Conservation (phyloP, 768 basidiomycete genomes). For the Kondoa malvinella region DNA sequence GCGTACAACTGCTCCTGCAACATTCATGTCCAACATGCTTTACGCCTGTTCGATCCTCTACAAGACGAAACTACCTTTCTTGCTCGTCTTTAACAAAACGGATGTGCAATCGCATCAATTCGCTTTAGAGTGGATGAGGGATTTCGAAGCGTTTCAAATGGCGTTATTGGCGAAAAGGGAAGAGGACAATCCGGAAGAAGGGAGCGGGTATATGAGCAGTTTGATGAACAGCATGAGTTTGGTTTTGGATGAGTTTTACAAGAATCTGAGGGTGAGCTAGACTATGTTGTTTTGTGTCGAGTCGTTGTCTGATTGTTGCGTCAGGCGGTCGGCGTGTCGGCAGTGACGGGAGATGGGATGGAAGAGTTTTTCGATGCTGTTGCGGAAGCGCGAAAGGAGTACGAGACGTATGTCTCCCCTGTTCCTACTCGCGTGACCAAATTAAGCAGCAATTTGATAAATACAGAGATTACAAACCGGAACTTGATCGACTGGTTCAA, state of each 20-base stretch:
- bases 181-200: constrained; percentile 44
- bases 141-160: constrained; percentile 86
- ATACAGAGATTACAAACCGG: constrained; percentile 73
- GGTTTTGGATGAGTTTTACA: constrained; percentile 95
- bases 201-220: constrained; percentile 94
- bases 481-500: constrained; percentile 49
- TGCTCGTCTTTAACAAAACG: constrained; percentile 96
- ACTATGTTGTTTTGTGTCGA: too few relatives aligned
- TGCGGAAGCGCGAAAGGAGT: constrained; percentile 68
- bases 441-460: neutral
- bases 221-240: constrained; percentile 98
- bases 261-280: constrained; percentile 61
- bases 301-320: constrained; percentile 6
- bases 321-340: constrained; percentile 94
- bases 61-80: constrained; percentile 92
- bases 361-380: constrained; percentile 82
- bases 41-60: constrained; percentile 98
- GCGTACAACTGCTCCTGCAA: constrained; percentile 67
- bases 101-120: constrained; percentile 80
- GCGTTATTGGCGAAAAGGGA: constrained; percentile 49
- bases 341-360: constrained; percentile 86
- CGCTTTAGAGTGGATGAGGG: constrained; percentile 93
- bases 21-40: constrained; percentile 99
- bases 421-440: neutral
- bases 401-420: constrained; percentile 50